Evolutionary conservation across 2,329 filamentous ascomycete species (phyloP).

Genomic region (Xylaria multiplex): DNA sequence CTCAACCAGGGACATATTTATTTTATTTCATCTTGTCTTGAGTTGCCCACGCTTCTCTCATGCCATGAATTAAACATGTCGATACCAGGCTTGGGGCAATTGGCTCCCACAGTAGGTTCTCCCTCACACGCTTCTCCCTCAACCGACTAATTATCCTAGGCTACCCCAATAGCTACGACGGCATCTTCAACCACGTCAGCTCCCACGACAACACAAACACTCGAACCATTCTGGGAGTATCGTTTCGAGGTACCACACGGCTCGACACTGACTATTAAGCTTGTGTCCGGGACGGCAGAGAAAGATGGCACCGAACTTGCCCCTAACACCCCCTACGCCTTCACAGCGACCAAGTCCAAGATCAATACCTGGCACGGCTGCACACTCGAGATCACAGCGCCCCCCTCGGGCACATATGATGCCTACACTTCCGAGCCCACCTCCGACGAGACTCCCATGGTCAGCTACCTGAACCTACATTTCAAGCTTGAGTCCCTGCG

Average conservation of each 20-base stretch:
- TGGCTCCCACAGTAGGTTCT: constrained; percentile 65
- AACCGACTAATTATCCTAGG: constrained; percentile 30
- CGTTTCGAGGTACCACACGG: constrained; percentile 75
- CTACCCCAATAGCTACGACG: constrained; percentile 38
- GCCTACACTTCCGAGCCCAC: constrained; percentile 71
- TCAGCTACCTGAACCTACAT: constrained; percentile 85
- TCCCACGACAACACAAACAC: constrained; percentile 58
- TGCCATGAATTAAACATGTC: constrained; percentile 63
- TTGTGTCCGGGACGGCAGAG: constrained; percentile 86
- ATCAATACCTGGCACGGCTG: constrained; percentile 95
- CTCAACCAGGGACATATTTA: background rate
- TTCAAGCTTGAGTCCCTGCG: constrained; percentile 83
- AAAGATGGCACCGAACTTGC: constrained; percentile 96
- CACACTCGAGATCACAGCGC: constrained; percentile 78
- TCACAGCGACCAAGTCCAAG: constrained; percentile 84
- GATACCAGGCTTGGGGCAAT: constrained; percentile 77
- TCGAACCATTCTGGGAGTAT: constrained; percentile 78
- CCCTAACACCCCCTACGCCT: constrained; percentile 79
- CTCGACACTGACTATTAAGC: constrained; percentile 61
- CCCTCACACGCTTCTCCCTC: constrained; percentile 2
- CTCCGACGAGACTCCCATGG: constrained; percentile 82
- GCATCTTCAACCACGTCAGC: constrained; percentile 46
- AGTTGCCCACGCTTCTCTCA: constrained; percentile 2
- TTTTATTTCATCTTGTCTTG: background rate
- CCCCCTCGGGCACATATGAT: constrained; percentile 55